Evolutionary conservation across 768 basidiomycete genomes (phyloP).

Genomic region (Neoboletus brunneissimus): DNA sequence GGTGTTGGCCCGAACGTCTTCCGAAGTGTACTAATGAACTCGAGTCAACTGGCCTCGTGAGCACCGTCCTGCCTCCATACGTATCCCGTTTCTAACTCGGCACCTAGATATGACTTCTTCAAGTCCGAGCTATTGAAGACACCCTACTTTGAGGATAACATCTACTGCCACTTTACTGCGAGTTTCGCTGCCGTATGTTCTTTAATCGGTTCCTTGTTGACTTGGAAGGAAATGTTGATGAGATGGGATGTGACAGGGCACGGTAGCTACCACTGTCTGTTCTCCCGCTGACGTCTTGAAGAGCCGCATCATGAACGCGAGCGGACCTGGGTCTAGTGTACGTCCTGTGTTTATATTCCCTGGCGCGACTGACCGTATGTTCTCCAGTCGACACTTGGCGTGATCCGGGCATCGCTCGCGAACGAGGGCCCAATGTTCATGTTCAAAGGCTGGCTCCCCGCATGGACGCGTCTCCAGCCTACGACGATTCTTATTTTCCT

Average conservation of each 20-base stretch:
- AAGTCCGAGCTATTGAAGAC: slow-evolving; percentile 78
- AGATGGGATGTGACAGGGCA: slow-evolving; percentile 49
- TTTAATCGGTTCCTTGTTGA: neutral
- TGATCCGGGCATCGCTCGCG: slow-evolving; percentile 64
- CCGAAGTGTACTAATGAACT: slow-evolving; percentile 86
- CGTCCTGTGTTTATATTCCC: slow-evolving; percentile 26
- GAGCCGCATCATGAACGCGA: slow-evolving; percentile 89
- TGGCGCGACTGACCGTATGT: neutral
- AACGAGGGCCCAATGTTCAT: slow-evolving; percentile 85
- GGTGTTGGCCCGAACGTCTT: slow-evolving; percentile 85
- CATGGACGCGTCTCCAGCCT: slow-evolving; percentile 82
- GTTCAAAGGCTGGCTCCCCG: slow-evolving; percentile 91
- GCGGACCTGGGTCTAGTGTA: slow-evolving; percentile 74
- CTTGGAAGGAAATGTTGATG: neutral
- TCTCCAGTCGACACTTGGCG: slow-evolving; percentile 63
- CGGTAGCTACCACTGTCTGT: slow-evolving; percentile 86
- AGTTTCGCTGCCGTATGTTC: slow-evolving; percentile 75
- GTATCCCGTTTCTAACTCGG: neutral
- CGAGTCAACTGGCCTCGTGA: slow-evolving; percentile 86
- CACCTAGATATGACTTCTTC: slow-evolving; percentile 81
- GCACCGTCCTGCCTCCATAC: slow-evolving; percentile 22
- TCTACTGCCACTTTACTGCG: slow-evolving; percentile 78
- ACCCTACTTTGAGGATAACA: slow-evolving; percentile 75
- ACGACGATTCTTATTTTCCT: slow-evolving; percentile 88
- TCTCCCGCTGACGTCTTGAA: slow-evolving; percentile 88